Conservation (phyloP, 306 rosid species). For the Pterocarpus santalinus region DNA sequence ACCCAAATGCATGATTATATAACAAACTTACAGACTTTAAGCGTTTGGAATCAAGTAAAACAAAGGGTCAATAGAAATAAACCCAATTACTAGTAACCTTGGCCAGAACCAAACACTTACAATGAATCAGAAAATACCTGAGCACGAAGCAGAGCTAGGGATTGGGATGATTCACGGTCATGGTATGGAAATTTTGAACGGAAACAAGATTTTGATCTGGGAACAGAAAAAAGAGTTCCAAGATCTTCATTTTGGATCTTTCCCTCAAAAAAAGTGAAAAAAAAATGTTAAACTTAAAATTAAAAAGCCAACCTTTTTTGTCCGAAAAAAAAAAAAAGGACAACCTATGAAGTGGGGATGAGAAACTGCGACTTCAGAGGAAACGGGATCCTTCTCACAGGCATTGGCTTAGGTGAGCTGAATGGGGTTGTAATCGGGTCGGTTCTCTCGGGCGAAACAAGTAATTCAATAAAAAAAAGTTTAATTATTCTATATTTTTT, state of each 20-base stretch:
- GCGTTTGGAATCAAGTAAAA: background rate
- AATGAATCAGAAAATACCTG: conserved; percentile 32
- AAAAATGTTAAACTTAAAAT: background rate
- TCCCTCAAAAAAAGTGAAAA: background rate
- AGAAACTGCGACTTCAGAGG: background rate
- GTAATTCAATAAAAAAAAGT: too few species aligned
- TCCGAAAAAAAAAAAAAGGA: too few species aligned
- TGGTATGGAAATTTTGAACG: conserved; percentile 19
- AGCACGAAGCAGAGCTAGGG: conserved; percentile 14
- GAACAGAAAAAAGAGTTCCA: background rate
- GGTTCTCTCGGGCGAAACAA: background rate
- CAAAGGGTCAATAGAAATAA: background rate
- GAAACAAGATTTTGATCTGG: conserved; percentile 23
- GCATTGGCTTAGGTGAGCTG: background rate
- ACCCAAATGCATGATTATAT: conserved; percentile 15
- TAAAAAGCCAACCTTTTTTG: too few species aligned
- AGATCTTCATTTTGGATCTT: background rate
- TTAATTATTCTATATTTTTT: too few species aligned
- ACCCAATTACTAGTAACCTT: background rate
- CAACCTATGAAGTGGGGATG: background rate
- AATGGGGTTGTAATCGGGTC: background rate
- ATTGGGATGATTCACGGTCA: background rate
- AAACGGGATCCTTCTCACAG: background rate
- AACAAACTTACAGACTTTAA: conserved; percentile 16
- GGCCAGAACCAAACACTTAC: conserved; percentile 13